Evolutionary conservation across 495 filamentous ascomycete genomes (phyloP).

Genomic region (Aspergillus indologenus): DNA sequence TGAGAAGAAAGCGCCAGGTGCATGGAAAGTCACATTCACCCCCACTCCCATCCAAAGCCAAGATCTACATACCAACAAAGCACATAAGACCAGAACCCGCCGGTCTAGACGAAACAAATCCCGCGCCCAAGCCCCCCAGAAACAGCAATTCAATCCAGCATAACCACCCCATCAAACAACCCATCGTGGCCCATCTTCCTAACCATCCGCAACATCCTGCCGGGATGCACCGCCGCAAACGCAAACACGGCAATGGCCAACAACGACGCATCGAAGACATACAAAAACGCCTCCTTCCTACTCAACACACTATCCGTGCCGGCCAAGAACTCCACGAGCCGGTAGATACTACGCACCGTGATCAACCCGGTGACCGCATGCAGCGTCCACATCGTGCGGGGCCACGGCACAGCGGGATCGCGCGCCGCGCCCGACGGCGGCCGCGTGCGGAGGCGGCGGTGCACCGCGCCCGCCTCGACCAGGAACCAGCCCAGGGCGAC

Average conservation of each 20-base stretch:
- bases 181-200: neutral
- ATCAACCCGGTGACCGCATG: conserved; percentile 38
- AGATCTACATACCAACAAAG: too few species aligned
- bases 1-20: too few species aligned
- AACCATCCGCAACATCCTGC: conserved; percentile 28
- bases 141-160: neutral
- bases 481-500: conserved; percentile 32
- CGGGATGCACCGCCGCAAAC: conserved; percentile 33
- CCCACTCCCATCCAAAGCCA: too few species aligned
- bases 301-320: conserved; percentile 20
- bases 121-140: too few species aligned
- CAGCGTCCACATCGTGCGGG: conserved; percentile 35
- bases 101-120: too few species aligned
- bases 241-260: conserved; percentile 30
- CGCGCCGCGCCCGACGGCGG: conserved; percentile 16
- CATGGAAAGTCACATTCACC: too few species aligned
- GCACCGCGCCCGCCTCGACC: conserved; percentile 24
- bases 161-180: neutral
- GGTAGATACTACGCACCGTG: conserved; percentile 39
- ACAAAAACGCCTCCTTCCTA: conserved; percentile 36
- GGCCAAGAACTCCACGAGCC: conserved; percentile 42
- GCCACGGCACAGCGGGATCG: conserved; percentile 24
- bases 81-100: too few species aligned
- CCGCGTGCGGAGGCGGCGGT: conserved; percentile 14
- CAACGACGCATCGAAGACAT: conserved; percentile 38